phyloP scores from a whole-genome alignment of 1,139 yeast species.

The Yamadazyma epiphylla region DNA sequence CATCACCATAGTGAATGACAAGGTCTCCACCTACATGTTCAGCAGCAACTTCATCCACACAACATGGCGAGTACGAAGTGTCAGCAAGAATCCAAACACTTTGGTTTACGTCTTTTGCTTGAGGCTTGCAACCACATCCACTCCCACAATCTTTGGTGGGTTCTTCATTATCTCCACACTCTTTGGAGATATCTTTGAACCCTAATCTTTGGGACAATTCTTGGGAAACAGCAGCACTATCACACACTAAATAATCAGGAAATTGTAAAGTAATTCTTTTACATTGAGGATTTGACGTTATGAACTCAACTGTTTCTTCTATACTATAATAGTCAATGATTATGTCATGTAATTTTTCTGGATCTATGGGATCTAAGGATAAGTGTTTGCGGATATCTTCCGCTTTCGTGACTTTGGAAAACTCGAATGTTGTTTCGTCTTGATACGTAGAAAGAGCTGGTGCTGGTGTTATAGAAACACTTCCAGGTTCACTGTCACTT shows the following conservation, averaged over 20 bases:
- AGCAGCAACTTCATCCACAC: constrained; percentile 96
- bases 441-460: constrained; percentile 62
- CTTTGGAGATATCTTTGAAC: neutral
- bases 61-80: constrained; percentile 91
- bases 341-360: constrained; percentile 17
- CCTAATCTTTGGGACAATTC: constrained; percentile 24
- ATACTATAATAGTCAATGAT: constrained; percentile 51
- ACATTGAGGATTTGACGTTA: constrained; percentile 29
- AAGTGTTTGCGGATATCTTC: constrained; percentile 32
- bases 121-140: constrained; percentile 2
- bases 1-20: constrained; percentile 92
- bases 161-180: constrained; percentile 1
- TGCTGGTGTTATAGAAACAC: constrained; percentile 24
- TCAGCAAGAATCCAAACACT: constrained; percentile 75
- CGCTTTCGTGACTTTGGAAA: constrained; percentile 29
- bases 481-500: neutral
- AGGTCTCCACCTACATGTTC: constrained; percentile 85
- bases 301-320: constrained; percentile 36
- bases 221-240: constrained; percentile 68
- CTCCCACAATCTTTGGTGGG: neutral
- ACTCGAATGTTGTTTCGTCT: constrained; percentile 48
- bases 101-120: constrained; percentile 3
- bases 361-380: constrained; percentile 15
- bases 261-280: constrained; percentile 76
- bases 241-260: constrained; percentile 77